phyloP scores from a whole-genome alignment of 75 land plant genomes.

The Pseudotsuga menziesii region DNA sequence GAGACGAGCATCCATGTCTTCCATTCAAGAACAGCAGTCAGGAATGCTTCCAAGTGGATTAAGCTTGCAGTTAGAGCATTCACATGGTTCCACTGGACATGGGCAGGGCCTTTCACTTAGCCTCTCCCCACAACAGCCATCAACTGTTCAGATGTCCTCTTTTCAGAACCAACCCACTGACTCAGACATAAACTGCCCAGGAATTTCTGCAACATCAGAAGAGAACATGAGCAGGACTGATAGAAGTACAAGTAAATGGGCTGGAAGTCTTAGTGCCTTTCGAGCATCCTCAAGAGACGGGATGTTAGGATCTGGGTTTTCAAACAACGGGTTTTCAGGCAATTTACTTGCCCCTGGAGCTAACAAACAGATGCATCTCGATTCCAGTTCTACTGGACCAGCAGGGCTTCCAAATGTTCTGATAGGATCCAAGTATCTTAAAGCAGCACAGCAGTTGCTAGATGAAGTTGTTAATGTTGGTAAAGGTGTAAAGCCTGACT shows the following conservation, averaged over 20 bases:
- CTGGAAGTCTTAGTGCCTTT: constrained; percentile 8
- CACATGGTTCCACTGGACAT: constrained; percentile 6
- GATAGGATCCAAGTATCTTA: constrained; percentile 64
- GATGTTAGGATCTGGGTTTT: constrained; percentile 4
- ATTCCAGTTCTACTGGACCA: constrained; percentile 13
- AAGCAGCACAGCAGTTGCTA: constrained; percentile 65
- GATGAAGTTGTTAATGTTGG: constrained; percentile 74
- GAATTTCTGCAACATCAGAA: constrained; percentile 12
- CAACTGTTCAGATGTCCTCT: constrained; percentile 8
- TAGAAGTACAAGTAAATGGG: constrained; percentile 5
- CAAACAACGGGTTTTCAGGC: constrained; percentile 3
- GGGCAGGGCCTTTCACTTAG: constrained; percentile 62
- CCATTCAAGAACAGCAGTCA: constrained; percentile 9
- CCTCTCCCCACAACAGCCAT: constrained; percentile 49
- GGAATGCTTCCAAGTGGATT: constrained; percentile 8
- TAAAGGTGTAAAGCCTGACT: constrained; percentile 18
- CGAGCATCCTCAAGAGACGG: constrained; percentile 14
- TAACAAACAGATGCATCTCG: constrained; percentile 11
- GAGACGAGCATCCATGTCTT: constrained; percentile 7
- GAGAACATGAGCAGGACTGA: constrained; percentile 14
- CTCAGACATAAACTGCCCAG: constrained; percentile 6
- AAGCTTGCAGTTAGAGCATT: constrained; percentile 12
- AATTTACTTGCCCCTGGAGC: constrained; percentile 6
- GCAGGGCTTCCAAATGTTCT: constrained; percentile 28
- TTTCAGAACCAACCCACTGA: constrained; percentile 17